Conservation (phyloP, 768 basidiomycete genomes). For the Pleurotus giganteus region DNA sequence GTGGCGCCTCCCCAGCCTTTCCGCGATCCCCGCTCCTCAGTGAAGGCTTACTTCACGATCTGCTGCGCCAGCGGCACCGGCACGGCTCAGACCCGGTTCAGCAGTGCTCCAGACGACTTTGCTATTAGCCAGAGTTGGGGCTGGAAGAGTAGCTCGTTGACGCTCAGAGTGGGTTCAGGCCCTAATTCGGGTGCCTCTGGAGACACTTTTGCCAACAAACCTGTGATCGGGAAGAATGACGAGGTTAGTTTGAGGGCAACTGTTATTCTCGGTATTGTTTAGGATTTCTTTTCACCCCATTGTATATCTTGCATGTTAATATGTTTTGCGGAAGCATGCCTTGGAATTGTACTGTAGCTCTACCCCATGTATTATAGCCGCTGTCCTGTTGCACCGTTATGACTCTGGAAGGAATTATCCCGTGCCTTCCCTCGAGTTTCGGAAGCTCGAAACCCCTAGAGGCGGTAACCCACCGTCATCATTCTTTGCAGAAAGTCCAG, state of each 20-base stretch:
- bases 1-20: constrained; percentile 64
- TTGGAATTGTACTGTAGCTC: too few species aligned
- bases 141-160: constrained; percentile 68
- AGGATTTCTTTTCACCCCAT: too few species aligned
- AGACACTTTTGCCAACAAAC: constrained; percentile 20
- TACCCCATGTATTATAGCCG: too few species aligned
- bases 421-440: too few species aligned
- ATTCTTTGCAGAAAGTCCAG: too few species aligned
- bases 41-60: constrained; percentile 83
- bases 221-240: constrained; percentile 22
- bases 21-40: constrained; percentile 67
- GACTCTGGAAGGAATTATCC: too few species aligned
- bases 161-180: constrained; percentile 49
- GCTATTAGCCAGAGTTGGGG: constrained; percentile 89
- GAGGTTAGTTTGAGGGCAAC: constrained; percentile 75
- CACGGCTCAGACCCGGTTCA: constrained; percentile 78
- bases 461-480: too few species aligned
- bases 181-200: constrained; percentile 36
- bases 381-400: too few species aligned
- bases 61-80: constrained; percentile 81
- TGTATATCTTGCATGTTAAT: too few species aligned
- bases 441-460: too few species aligned
- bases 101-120: constrained; percentile 84
- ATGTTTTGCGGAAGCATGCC: too few species aligned
- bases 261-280: constrained; percentile 76